Conservation (phyloP, 139 green algal species). For the Chlorella sp. region DNA sequence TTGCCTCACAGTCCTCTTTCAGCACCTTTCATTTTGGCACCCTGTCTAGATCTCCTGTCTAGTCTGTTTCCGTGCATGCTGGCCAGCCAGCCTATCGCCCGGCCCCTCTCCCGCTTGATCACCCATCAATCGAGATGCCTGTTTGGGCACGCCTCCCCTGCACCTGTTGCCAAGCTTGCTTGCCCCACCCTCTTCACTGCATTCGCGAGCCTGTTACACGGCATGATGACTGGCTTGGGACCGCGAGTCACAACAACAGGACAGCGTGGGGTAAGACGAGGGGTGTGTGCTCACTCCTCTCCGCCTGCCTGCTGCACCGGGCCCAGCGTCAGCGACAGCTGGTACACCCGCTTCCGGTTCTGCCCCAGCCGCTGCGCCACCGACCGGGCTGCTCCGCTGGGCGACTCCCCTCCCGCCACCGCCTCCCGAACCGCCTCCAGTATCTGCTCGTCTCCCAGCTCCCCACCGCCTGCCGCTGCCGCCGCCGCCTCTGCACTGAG, state of each 20-base stretch:
- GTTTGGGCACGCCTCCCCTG: no score
- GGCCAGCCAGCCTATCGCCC: no score
- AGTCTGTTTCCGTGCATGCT: not conserved
- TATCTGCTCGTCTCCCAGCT: conserved; percentile 11
- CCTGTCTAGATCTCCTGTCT: not conserved
- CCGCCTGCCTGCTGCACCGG: not conserved
- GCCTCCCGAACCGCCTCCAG: conserved; percentile 33
- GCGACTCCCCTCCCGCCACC: conserved; percentile 40
- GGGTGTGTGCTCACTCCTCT: no score
- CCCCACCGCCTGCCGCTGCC: no score
- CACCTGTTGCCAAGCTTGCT: not conserved
- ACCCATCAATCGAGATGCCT: no score
- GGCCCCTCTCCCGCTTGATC: no score
- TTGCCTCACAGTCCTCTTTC: not conserved
- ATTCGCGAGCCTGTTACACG: no score
- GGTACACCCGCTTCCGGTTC: conserved; percentile 29
- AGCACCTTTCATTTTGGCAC: no score
- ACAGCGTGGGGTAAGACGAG: no score
- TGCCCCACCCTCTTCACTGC: no score
- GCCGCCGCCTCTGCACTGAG: not conserved
- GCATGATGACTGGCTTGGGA: no score
- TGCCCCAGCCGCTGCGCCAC: conserved; percentile 50
- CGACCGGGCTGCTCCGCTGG: conserved; percentile 42
- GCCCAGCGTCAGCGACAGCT: conserved; percentile 28
- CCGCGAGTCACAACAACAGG: no score